A percentile compares a stretch with the other conserved stretches of the same genome.
phyloP scores from a whole-genome alignment of 2,329 filamentous ascomycete genomes.

The Monilinia vaccinii-corymbosi region DNA sequence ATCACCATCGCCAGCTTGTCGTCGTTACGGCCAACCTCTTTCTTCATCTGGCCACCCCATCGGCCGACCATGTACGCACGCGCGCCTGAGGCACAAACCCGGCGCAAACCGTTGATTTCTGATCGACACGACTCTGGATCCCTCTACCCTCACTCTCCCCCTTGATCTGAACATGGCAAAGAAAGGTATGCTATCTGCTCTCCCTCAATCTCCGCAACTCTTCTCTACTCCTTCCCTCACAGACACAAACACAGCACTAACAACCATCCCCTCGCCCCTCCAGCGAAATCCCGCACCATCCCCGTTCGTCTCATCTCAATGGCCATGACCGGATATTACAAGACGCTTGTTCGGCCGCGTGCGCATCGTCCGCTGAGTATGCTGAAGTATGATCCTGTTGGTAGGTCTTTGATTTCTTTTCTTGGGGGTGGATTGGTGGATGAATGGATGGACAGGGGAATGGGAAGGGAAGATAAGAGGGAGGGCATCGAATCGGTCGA shows the following conservation, averaged over 20 bases:
- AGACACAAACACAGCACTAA: neutral
- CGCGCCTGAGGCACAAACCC: too few relatives aligned
- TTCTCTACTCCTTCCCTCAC: neutral
- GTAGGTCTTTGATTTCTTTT: constrained; percentile 37
- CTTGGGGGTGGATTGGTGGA: neutral
- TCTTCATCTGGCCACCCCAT: too few relatives aligned
- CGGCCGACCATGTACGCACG: too few relatives aligned
- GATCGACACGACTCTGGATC: too few relatives aligned
- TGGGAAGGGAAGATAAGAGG: neutral
- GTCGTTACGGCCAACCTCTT: too few relatives aligned
- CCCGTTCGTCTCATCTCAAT: constrained; percentile 93
- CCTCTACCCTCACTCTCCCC: neutral
- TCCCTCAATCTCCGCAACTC: neutral
- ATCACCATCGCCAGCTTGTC: too few relatives aligned
- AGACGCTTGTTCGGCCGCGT: constrained; percentile 78
- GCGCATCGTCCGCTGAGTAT: constrained; percentile 80
- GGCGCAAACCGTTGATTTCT: too few relatives aligned
- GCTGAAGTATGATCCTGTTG: constrained; percentile 97
- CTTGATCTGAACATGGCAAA: neutral
- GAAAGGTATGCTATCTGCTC: neutral
- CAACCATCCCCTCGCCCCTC: neutral
- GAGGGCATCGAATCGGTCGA: neutral
- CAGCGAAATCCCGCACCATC: constrained; percentile 75
- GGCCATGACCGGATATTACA: constrained; percentile 98
- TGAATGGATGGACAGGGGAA: neutral